Evolutionary conservation across 768 basidiomycete species (phyloP).

Genomic region (Cyathus striatus): DNA sequence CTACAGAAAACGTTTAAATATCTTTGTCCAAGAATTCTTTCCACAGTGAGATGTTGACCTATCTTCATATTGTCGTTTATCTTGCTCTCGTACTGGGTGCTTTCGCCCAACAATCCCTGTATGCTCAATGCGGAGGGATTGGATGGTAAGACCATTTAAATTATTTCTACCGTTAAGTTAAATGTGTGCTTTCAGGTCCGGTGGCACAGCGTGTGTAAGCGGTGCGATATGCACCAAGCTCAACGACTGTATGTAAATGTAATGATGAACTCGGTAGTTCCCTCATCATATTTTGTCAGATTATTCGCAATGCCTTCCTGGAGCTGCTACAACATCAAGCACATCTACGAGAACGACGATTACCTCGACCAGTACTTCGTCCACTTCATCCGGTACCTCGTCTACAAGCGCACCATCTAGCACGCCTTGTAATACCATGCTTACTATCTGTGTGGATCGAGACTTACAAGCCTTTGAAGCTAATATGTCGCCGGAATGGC

Average conservation of each 20-base stretch:
- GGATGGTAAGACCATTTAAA: conserved; percentile 32
- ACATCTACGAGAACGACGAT: no score
- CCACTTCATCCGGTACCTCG: conserved; percentile 14
- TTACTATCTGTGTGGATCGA: no score
- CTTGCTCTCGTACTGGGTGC: conserved; percentile 16
- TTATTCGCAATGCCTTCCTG: conserved; percentile 48
- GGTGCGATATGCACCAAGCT: conserved; percentile 37
- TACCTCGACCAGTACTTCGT: no score
- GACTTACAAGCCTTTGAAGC: no score
- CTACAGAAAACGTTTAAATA: no score
- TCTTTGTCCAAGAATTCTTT: no score
- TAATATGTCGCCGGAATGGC: conserved; percentile 47
- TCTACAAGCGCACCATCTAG: conserved; percentile 14
- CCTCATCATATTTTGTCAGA: no score
- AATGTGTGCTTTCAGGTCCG: conserved; percentile 28
- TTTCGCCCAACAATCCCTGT: conserved; percentile 33
- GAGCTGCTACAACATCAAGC: conserved; percentile 18
- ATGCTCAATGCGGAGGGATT: conserved; percentile 45
- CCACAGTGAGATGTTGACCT: conserved; percentile 7
- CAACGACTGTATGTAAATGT: conserved; percentile 33
- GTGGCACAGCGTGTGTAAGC: conserved; percentile 41
- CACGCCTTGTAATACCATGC: conserved; percentile 12
- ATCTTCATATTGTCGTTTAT: conserved; percentile 12
- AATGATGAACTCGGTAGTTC: no score
- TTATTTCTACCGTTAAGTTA: not conserved